A percentile compares a stretch with the other conserved stretches of the same genome.
phyloP scores from a whole-genome alignment of 208 protist genomes.

The Angomonas ambiguus region DNA sequence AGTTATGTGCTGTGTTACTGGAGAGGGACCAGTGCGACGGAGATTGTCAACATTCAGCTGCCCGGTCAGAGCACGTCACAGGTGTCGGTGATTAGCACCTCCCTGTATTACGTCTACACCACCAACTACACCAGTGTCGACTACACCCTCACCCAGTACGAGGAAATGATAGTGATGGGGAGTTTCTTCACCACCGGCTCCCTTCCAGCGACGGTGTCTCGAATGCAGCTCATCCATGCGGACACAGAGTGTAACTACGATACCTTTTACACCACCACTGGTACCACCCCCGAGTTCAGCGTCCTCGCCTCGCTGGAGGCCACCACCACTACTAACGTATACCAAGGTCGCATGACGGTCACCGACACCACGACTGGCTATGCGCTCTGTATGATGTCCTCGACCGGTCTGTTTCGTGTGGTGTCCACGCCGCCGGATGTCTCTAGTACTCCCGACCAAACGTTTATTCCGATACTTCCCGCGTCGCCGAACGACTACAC shows the following conservation, averaged over 20 bases:
- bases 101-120: slow-evolving; percentile 64
- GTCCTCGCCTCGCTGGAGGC: slow-evolving; percentile 24
- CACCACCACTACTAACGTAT: slow-evolving; percentile 19
- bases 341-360: slow-evolving; percentile 35
- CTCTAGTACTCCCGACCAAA: slow-evolving; percentile 6
- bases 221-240: slow-evolving; percentile 36
- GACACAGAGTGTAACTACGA: slow-evolving; percentile 78
- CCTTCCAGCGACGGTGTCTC: slow-evolving; percentile 11
- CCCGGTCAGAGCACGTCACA: slow-evolving; percentile 20
- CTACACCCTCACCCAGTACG: slow-evolving; percentile 55
- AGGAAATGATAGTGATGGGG: slow-evolving; percentile 57
- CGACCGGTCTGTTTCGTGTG: slow-evolving; percentile 56
- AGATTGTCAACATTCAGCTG: slow-evolving; percentile 52
- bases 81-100: slow-evolving; percentile 41
- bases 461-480: slow-evolving; percentile 21
- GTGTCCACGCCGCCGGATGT: slow-evolving; percentile 19
- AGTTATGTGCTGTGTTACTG: slow-evolving; percentile 74
- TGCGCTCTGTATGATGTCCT: slow-evolving; percentile 68
- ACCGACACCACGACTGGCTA: slow-evolving; percentile 27
- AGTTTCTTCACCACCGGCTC: slow-evolving; percentile 33
- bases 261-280: slow-evolving; percentile 39
- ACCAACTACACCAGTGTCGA: slow-evolving; percentile 36
- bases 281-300: slow-evolving; percentile 9
- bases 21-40: slow-evolving; percentile 39
- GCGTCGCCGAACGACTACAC: slow-evolving; percentile 36